A percentile compares a stretch with the other conserved stretches of the same genome.
Evolutionary conservation across 306 rosid genomes (phyloP).

Genomic region (Rosa rugosa): DNA sequence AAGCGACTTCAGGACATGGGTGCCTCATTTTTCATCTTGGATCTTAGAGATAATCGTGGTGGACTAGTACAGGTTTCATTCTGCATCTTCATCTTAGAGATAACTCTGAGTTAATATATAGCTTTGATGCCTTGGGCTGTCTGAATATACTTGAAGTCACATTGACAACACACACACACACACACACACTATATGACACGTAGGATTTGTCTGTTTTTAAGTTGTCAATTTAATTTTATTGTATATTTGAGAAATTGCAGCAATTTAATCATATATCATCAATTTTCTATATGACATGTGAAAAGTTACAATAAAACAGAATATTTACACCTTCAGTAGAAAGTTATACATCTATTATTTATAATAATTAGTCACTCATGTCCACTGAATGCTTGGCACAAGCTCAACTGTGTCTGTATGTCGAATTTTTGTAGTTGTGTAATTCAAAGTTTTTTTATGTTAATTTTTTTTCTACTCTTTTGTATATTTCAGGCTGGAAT

Average conservation of each 20-base stretch:
- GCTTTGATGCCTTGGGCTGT: not conserved
- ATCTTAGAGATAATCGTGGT: constrained; percentile 97
- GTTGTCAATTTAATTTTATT: not conserved
- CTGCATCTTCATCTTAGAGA: constrained; percentile 12
- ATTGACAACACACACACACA: not conserved
- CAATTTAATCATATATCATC: not conserved
- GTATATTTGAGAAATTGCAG: not conserved
- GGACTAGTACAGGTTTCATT: constrained; percentile 89
- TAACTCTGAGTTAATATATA: not conserved
- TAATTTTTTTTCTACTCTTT: constrained; percentile 32
- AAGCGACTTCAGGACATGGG: constrained; percentile 88
- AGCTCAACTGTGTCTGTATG: constrained; percentile 1
- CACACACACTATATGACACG: too few relatives aligned
- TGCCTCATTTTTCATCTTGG: constrained; percentile 81
- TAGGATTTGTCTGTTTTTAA: not conserved
- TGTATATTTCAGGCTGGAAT: constrained; percentile 79
- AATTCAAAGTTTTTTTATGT: not conserved
- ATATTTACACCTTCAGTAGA: not conserved
- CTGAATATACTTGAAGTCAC: not conserved
- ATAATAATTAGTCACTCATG: not conserved
- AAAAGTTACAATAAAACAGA: not conserved
- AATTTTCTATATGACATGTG: not conserved
- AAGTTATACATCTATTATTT: not conserved
- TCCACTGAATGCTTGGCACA: not conserved
- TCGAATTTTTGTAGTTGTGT: not conserved